These are phyloP conservation scores for Helminthosporium solani DNA, from an alignment of 2,329 filamentous ascomycete genomes.

Conservation along the genomic window DNA sequence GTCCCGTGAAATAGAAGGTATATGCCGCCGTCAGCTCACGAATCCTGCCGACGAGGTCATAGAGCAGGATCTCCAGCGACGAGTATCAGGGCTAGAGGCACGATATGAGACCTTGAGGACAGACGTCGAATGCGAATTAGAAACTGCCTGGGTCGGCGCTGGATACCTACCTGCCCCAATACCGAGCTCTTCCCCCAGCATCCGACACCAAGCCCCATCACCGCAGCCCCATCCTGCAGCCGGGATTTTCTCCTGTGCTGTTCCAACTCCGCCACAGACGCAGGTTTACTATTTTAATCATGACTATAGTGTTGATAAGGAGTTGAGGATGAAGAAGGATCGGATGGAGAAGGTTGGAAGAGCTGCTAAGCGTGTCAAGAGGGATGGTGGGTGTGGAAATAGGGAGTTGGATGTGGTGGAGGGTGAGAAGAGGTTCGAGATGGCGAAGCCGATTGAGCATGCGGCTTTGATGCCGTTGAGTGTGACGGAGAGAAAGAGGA, in stretches of 20 bases:
- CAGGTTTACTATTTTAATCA: background rate
- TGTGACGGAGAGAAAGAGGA: background rate
- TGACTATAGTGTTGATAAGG: slow-evolving; percentile 1
- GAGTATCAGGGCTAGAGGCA: slow-evolving; percentile 3
- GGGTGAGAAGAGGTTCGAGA: background rate
- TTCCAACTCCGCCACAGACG: background rate
- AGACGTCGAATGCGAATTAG: slow-evolving; percentile 5
- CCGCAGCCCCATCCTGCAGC: background rate
- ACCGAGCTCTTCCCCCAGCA: too few relatives aligned
- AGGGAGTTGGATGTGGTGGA: background rate
- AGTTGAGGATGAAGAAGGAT: background rate
- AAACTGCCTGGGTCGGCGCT: slow-evolving; percentile 7
- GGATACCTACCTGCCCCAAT: slow-evolving; percentile 2
- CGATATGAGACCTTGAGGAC: slow-evolving; percentile 5
- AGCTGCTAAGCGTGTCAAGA: background rate
- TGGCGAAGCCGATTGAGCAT: background rate
- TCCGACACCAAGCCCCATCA: too few relatives aligned
- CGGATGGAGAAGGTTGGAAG: background rate
- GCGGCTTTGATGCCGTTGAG: background rate
- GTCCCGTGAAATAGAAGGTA: slow-evolving; percentile 7
- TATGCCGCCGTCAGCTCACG: slow-evolving; percentile 5
- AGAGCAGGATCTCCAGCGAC: background rate
- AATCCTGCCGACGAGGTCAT: background rate
- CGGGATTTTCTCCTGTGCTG: background rate
- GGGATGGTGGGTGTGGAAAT: too few relatives aligned